Base-by-base conservation (phyloP, 257 asterid genomes). In the Gardenia jasminoides region DNA sequence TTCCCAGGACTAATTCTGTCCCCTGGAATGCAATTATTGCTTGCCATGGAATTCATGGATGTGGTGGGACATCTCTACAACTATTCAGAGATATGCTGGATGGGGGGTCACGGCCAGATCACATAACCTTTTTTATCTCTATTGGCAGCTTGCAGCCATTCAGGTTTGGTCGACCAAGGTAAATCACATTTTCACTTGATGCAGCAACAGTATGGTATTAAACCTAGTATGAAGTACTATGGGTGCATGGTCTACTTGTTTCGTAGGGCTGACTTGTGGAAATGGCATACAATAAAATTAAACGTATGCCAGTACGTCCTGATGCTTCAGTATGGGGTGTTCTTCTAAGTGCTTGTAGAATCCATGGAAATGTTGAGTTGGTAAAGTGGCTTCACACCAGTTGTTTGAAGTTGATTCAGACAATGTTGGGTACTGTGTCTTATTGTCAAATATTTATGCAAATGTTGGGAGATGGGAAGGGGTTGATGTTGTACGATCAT, bases 401-500 rank as follows among this genome's bases (percentile, higher is more conserved):
- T 74, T 80, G 46, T 73, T 80, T 73, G 61, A 65, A 48, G 74
- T 80, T 20, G 83, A 72, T 73, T 74, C 83, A 6, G 68, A 56
- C 73, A 86, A 88, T 81, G 92, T 85, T 50, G 98, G 98, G n/a
- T 88, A 93, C 79, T 93, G 90, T 74, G 91, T 93, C 72, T 79
- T 93, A 84, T 70, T 92, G 85, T 92, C 98, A n/a, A 92, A 92
- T 81, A 83, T 93, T 47, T 93, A 92, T 62, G 97, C 98, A 68
- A 90, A 88, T 77, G 75, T 69, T 22, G 92, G 94, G 80, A 83
- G 82, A 83, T 90, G 96, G 92, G 93, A 92, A 79, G 90, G 92
- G 68, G 94, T 89, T 75, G 85, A 87, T 81, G 91, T 85, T 73
- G 93, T 92, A 84, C 89, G 98, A 83, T 88, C 92, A 46, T 62